Base-by-base conservation (phyloP, 2,329 filamentous ascomycete genomes). In the Calonectria montana region DNA sequence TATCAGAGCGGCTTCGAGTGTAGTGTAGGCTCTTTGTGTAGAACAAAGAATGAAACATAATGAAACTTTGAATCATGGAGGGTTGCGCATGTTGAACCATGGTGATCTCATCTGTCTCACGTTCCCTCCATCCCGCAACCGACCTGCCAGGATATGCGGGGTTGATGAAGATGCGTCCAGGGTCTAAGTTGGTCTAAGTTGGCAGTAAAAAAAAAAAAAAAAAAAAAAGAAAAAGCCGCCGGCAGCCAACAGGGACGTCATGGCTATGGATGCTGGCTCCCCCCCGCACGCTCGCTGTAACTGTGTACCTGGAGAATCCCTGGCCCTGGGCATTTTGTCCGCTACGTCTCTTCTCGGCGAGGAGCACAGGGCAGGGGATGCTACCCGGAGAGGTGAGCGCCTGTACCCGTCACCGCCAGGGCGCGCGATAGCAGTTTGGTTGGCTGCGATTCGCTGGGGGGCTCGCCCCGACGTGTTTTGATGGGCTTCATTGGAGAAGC, bases 41-140 rank as follows among this genome's bases (percentile, higher is more conserved):
- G 35, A 39, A 39, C 35, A 59, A 39, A 25, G 15, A 39, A 39
- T 59, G 53, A 39, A 39, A 25, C 53, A 23, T 27, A 31, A 57
- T 35, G 53, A 59, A 59, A 39, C 53, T 59, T 12, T 9, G n/a
- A 35, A 55, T 59, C n/a, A 16, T 18, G 4, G 47, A 16, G 25
- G 47, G 23, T 25, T 25, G 47, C 10, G 47, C 27, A 18, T 18
- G 53, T 15, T 27, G 31, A 39, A 21, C 48, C 16, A 15, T 3
- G 16, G 53, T 59, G 53, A 59, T 35, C 50, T 57, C 50, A 57
- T 57, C n/a, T 57, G 50, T 57, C 50, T 57, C 50, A 57, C 50
- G 27, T 55, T 18, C 29, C 50, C 48, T 18, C 48, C 31, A 35
- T 12, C 31, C 13, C 31, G 31, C 31, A 10, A 35, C 53, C 53